Conservation (phyloP, 2,329 filamentous ascomycete genomes). For the Nothopassalora personata region DNA sequence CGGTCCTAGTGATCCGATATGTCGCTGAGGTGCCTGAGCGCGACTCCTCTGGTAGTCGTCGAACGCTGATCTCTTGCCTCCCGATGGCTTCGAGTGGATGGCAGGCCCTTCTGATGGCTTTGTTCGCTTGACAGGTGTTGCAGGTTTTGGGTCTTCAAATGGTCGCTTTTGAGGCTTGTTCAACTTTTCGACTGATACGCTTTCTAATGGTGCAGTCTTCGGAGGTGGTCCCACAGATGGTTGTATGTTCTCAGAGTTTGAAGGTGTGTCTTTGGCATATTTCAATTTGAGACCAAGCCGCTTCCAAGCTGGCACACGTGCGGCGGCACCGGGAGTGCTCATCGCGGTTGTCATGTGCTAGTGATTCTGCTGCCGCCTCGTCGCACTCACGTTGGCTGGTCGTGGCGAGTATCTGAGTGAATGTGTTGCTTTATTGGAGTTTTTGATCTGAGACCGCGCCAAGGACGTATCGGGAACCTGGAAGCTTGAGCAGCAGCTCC, state of each 20-base stretch:
- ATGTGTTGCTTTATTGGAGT: neutral
- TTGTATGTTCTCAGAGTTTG: slow-evolving; percentile 6
- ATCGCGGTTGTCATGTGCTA: slow-evolving; percentile 1
- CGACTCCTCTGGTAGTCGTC: slow-evolving; percentile 2
- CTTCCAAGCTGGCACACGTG: slow-evolving; percentile 53
- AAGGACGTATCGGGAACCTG: neutral
- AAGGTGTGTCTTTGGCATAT: slow-evolving; percentile 39
- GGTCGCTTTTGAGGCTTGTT: slow-evolving; percentile 7
- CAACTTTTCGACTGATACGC: neutral
- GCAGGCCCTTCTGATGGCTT: neutral
- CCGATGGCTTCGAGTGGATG: neutral
- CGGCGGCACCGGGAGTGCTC: slow-evolving; percentile 13
- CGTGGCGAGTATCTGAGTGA: neutral
- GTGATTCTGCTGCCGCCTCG: neutral
- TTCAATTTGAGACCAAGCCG: slow-evolving; percentile 57
- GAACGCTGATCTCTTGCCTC: neutral
- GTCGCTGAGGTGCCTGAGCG: neutral
- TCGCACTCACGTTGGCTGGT: neutral
- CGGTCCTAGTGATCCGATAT: slow-evolving; percentile 3
- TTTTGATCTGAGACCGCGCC: neutral
- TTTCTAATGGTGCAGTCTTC: neutral
- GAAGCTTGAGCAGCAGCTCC: neutral
- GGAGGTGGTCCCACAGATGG: neutral
- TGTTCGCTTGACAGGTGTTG: slow-evolving; percentile 11
- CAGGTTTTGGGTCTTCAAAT: neutral